Evolutionary conservation across 2,329 filamentous ascomycete species (phyloP), one percentile per base, ranked within the genome.

Genomic region (Ploettnerulaceae sp.): DNA sequence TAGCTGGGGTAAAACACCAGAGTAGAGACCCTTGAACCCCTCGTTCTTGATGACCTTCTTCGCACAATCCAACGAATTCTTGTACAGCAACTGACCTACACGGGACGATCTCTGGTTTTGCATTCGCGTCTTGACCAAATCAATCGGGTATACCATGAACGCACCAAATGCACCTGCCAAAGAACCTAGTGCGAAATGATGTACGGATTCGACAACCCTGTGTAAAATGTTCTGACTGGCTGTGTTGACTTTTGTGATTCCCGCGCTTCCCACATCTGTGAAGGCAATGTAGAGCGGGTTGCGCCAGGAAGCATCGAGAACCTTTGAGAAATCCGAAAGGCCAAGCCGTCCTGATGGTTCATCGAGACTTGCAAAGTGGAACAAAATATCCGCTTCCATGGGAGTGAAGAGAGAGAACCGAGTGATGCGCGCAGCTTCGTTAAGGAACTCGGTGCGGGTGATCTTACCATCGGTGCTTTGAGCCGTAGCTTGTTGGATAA

Each of bases 121-220:
- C 82, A 98, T 86, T 51, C 93, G 83, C 1, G 93, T 98, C 79
- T 98, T 98, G 67, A 98, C 93, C 52, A 98, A 72, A 71, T 98
- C 93, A 64, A 98, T 97, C 18, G 93, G 93, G 67, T 98, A 98
- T 44, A 98, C 93, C 89, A 98, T 96, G 67, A 98, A 97, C 9
- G 93, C 93, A 66, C 93, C 93, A 64, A 98, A 98, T 7, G 93
- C 93, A 69, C 93, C 93, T 6, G 93, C 93, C 57, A 95, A 58
- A 65, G 86, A 89, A 49, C 93, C 93, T 5, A 98, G 79, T 3
- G 73, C 81, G 65, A 98, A 98, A 73, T 95, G 90, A 68, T 96
- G 94, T 2, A 75, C 79, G 1, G 90, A 95, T 64, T 90, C 86
- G 11, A 87, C 68, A 24, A 89, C 64, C 45, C 78, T 71, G 53